Evolutionary conservation across 1,284 basidiomycete genomes (phyloP).

Genomic region (Ceratobasidium sp.): DNA sequence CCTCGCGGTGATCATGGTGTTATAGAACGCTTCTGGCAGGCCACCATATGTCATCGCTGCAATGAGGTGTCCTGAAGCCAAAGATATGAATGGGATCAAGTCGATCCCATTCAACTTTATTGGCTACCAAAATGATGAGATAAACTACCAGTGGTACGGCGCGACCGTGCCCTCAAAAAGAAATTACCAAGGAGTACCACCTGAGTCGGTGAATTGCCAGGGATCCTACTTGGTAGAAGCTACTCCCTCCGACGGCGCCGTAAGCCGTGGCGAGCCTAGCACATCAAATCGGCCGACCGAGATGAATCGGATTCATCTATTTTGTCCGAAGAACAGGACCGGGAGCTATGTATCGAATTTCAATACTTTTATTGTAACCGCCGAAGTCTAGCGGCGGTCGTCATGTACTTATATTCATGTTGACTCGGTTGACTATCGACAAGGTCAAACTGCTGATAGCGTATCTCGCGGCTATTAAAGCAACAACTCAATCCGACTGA

Average conservation of each 20-base stretch:
- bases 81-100: neutral
- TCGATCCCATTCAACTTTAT: neutral
- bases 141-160: neutral
- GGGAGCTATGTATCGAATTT: neutral
- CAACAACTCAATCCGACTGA: too few relatives aligned
- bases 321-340: neutral
- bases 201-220: neutral
- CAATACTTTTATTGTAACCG: neutral
- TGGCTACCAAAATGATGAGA: constrained; percentile 1
- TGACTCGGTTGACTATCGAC: too few relatives aligned
- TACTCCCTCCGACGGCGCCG: neutral
- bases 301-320: neutral
- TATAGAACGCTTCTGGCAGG: neutral
- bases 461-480: too few relatives aligned
- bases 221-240: neutral
- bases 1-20: too few relatives aligned
- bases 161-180: neutral
- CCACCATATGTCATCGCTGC: neutral
- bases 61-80: neutral
- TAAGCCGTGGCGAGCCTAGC: neutral
- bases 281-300: neutral
- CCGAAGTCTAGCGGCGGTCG: neutral
- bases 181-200: neutral
- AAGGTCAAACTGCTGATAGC: too few relatives aligned
- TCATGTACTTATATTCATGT: too few relatives aligned